phyloP scores from a whole-genome alignment of 2,329 filamentous ascomycete genomes.

The Trichoderma aggressivum region DNA sequence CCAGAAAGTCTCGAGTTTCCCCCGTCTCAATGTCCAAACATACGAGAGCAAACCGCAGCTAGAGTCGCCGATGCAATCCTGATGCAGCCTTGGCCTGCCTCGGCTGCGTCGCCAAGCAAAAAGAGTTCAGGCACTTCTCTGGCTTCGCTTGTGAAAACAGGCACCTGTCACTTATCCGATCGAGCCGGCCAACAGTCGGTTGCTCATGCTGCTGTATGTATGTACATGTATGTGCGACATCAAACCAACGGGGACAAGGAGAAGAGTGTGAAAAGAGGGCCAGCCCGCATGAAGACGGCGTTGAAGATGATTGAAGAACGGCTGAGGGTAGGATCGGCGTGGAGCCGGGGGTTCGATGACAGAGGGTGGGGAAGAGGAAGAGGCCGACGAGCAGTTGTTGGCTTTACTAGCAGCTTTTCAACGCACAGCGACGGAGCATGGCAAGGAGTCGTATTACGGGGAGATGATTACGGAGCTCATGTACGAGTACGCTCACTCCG shows the following conservation, averaged over 20 bases:
- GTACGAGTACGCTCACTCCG: background rate
- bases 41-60: background rate
- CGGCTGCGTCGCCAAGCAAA: background rate
- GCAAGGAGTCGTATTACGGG: background rate
- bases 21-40: background rate
- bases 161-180: background rate
- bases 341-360: background rate
- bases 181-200: background rate
- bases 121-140: background rate
- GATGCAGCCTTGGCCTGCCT: background rate
- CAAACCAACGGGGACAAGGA: background rate
- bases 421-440: background rate
- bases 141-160: background rate
- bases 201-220: background rate
- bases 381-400: background rate
- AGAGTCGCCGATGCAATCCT: background rate
- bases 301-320: background rate
- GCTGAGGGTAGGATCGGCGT: slow-evolving; percentile 1
- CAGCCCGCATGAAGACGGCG: background rate
- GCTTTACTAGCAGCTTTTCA: background rate
- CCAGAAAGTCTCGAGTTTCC: background rate
- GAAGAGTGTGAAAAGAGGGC: background rate
- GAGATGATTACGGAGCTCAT: background rate
- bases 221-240: background rate
- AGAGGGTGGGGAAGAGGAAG: background rate